Conservation (phyloP, 2,329 filamentous ascomycete species). For the Botryotinia globosa region DNA sequence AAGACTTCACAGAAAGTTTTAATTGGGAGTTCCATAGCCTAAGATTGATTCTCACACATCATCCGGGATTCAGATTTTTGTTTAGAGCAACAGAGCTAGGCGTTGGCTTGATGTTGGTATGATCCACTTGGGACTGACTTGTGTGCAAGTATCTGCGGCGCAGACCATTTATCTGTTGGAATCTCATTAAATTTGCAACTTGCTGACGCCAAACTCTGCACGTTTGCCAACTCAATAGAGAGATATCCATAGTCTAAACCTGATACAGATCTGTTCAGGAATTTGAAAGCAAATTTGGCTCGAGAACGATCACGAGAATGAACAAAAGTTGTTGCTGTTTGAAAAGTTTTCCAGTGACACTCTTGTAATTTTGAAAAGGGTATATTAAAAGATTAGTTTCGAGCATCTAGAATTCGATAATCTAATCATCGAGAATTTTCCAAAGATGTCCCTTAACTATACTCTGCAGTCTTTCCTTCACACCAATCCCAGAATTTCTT, state of each 20-base stretch:
- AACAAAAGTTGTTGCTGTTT: fast-evolving
- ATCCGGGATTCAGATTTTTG: neutral
- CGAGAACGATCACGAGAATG: fast-evolving
- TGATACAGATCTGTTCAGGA: neutral
- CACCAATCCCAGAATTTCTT: slow-evolving; percentile 32
- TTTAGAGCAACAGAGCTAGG: neutral
- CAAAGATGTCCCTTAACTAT: neutral
- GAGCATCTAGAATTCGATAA: neutral
- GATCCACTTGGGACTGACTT: neutral
- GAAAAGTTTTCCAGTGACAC: neutral
- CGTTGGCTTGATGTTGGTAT: neutral
- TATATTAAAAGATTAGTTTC: fast-evolving
- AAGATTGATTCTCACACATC: neutral
- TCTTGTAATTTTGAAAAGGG: neutral
- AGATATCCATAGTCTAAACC: fast-evolving
- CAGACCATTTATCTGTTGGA: neutral
- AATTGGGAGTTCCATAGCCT: neutral
- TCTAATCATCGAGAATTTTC: fast-evolving
- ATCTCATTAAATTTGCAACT: neutral
- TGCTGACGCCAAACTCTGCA: neutral
- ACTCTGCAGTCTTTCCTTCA: slow-evolving; percentile 24
- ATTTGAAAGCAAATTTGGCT: neutral
- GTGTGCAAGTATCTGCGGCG: neutral
- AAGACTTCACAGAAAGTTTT: neutral
- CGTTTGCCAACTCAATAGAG: neutral